Conservation (phyloP, 225 moss, liverwort and hornwort species). For the Neckera pumila region DNA sequence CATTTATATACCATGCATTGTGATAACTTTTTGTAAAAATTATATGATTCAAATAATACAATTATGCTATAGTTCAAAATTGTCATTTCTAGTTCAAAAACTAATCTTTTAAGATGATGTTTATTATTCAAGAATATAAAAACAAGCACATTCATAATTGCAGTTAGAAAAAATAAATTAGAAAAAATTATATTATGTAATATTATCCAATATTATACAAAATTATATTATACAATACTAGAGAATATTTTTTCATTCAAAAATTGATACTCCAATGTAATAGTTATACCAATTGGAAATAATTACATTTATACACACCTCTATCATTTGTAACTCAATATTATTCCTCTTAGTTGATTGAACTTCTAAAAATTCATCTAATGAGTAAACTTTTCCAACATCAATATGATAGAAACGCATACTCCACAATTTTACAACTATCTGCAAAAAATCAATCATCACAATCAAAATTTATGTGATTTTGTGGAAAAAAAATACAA, state of each 20-base stretch:
- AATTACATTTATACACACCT: neutral
- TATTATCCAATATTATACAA: neutral
- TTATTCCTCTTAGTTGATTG: neutral
- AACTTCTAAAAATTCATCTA: constrained; percentile 38
- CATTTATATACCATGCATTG: too few species aligned
- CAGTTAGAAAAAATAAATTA: too few species aligned
- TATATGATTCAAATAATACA: neutral
- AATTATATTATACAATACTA: too few species aligned
- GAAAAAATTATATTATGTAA: fast-evolving
- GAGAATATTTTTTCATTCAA: neutral
- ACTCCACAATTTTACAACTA: constrained; percentile 34
- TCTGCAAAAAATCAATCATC: neutral
- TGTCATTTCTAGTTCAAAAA: fast-evolving
- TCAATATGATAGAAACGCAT: constrained; percentile 55
- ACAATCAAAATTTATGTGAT: neutral
- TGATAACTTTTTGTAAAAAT: neutral
- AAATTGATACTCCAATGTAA: neutral
- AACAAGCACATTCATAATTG: too few species aligned
- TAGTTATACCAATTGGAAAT: neutral
- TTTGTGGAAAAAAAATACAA: too few species aligned
- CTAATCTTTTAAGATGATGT: neutral
- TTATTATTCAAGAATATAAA: neutral
- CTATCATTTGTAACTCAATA: neutral
- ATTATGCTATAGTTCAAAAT: neutral
- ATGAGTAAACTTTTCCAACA: constrained; percentile 21